Percentiles rank a stretch among this genome's conserved stretches.
phyloP scores from a whole-genome alignment of 2,329 filamentous ascomycete genomes.

The Trichocomaceae sp. region DNA sequence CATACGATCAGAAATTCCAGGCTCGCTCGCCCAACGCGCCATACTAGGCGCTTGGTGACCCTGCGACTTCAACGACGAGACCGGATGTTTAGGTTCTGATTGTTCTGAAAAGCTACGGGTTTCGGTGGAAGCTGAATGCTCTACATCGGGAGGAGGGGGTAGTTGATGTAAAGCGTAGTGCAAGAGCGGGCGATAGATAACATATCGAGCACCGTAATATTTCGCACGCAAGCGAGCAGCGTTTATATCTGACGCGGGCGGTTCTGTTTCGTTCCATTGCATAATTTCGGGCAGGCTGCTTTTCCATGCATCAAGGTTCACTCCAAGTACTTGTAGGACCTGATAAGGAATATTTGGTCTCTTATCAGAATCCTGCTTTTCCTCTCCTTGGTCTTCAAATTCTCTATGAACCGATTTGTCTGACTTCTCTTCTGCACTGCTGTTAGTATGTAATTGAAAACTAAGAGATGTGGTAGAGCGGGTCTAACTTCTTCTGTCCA shows the following conservation, averaged over 20 bases:
- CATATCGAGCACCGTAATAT: constrained; percentile 86
- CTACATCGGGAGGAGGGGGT: not conserved
- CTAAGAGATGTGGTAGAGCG: not conserved
- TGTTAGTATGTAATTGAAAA: not conserved
- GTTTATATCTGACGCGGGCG: constrained; percentile 69
- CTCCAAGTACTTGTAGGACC: constrained; percentile 38
- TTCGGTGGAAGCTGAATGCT: not conserved
- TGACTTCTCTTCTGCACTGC: not conserved
- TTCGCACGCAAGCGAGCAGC: constrained; percentile 81
- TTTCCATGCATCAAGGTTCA: constrained; percentile 51
- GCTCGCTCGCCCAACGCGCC: constrained; percentile 28
- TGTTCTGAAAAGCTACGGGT: not conserved
- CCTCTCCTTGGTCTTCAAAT: constrained; percentile 31
- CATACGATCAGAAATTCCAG: constrained; percentile 25
- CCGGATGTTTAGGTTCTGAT: constrained; percentile 26
- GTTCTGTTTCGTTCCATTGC: constrained; percentile 61
- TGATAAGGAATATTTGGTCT: constrained; percentile 17
- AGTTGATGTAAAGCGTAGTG: constrained; percentile 53
- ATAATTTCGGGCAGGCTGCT: constrained; percentile 45
- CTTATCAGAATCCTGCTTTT: not conserved
- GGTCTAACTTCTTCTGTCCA: constrained; percentile 10
- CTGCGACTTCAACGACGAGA: constrained; percentile 31
- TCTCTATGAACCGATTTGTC: constrained; percentile 14
- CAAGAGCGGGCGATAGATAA: constrained; percentile 76
- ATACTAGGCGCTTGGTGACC: constrained; percentile 25